These are phyloP conservation scores for Eucalyptus viminalis DNA, from an alignment of 345 rosid species.

Conservation along the genomic window DNA sequence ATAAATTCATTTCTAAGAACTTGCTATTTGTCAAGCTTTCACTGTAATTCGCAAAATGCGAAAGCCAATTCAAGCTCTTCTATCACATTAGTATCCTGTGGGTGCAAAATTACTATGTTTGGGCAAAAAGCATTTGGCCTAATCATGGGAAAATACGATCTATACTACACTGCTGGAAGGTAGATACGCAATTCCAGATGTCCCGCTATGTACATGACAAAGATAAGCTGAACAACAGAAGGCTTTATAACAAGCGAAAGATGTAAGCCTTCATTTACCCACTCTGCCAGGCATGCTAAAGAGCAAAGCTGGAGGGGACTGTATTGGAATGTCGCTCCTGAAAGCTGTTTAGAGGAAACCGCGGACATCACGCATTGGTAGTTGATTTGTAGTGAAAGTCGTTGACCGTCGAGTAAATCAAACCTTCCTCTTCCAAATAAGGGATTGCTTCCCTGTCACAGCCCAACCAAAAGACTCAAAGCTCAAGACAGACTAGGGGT, in stretches of 20 bases:
- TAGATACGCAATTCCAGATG: background rate
- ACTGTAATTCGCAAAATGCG: background rate
- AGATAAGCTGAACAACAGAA: background rate
- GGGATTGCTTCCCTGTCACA: constrained; percentile 56
- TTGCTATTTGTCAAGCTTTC: background rate
- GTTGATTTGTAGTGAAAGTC: constrained; percentile 65
- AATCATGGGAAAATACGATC: background rate
- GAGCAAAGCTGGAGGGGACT: background rate
- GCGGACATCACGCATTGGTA: constrained; percentile 28
- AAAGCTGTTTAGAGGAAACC: background rate
- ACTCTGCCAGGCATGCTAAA: background rate
- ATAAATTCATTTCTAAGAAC: background rate
- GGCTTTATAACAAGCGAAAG: background rate
- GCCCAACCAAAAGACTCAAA: background rate
- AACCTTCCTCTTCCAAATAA: constrained; percentile 42
- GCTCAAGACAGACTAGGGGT: background rate
- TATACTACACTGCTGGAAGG: background rate
- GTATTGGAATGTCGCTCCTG: background rate
- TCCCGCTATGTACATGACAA: background rate
- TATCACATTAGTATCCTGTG: background rate
- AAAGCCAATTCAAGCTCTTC: background rate
- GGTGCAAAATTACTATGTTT: background rate
- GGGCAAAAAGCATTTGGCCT: background rate
- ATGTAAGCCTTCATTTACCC: background rate
- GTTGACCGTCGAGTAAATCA: constrained; percentile 50